Base-by-base conservation (phyloP, 495 filamentous ascomycete genomes). In the Parathielavia hyrcaniae region DNA sequence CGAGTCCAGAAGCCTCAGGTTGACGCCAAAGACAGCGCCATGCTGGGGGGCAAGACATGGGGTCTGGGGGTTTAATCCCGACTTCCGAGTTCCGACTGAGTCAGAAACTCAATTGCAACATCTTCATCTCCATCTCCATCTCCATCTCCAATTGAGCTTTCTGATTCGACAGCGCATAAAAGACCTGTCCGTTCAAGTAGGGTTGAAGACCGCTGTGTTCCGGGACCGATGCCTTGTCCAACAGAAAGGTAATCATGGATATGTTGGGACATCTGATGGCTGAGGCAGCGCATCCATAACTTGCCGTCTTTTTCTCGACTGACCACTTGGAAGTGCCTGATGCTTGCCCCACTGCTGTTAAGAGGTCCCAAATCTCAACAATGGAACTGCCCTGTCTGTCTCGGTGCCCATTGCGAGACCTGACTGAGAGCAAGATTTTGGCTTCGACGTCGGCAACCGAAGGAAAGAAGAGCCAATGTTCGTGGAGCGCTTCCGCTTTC, bases 51-150 rank as follows among this genome's bases (percentile, higher is more conserved):
- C 32, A 12, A n/a, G n/a, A n/a, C n/a, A n/a, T n/a, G n/a, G n/a
- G n/a, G 36, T 49, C 34, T 46, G 50, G 22, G n/a, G n/a, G n/a
- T n/a, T n/a, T n/a, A n/a, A n/a, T n/a, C n/a, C n/a, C n/a, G n/a
- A n/a, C n/a, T n/a, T n/a, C n/a, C n/a, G n/a, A n/a, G n/a, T n/a
- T n/a, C 36, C 54, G 50, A 57, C 41, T 68, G 66, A 68, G 44
- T 68, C 66, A 68, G 59, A 63, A 64, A 66, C 65, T 64, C 60
- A 67, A 67, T 67, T 67, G 59, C 64, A 50, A 30, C 47, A 30
- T 49, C 50, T 6, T 19, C 8, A 17, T 11, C 17, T 9, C 22
- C n/a, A 7, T 50, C 13, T 50, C 48, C 8, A 17, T 11, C 17
- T 9, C 22, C n/a, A 7, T 50, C 13, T 50, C 48, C 59, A 66